Percentiles rank a stretch among this genome's conserved stretches.
Conservation (phyloP, 441 rosid species). For the Bruguiera hainesii region DNA sequence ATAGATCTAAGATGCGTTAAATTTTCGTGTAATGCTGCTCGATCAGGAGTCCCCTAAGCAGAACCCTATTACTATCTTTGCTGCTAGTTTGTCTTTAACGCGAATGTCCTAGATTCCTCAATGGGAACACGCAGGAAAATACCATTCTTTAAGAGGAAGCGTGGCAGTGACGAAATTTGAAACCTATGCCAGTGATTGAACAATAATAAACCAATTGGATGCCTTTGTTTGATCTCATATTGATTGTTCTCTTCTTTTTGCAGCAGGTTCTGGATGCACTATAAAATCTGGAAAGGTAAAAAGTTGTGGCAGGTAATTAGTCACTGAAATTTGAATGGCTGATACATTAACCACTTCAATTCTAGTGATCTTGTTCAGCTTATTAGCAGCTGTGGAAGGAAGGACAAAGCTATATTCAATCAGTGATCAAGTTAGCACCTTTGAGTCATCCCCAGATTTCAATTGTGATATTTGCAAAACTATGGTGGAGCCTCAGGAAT, state of each 20-base stretch:
- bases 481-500: constrained; percentile 32
- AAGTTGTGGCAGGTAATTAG: neutral
- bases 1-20: too few relatives aligned
- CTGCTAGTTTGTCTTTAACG: neutral
- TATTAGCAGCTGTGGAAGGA: constrained; percentile 20
- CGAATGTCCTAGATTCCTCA: neutral
- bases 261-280: neutral
- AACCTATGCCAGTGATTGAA: neutral
- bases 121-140: neutral
- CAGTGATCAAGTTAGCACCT: neutral
- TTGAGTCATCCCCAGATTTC: neutral
- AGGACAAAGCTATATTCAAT: constrained; percentile 15
- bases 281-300: neutral
- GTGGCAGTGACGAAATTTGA: neutral
- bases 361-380: constrained; percentile 15
- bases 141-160: neutral
- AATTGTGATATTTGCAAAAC: constrained; percentile 32
- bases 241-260: neutral
- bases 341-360: constrained; percentile 6
- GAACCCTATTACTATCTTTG: too few relatives aligned
- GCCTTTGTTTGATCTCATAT: neutral
- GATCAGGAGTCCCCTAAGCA: too few relatives aligned
- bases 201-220: neutral
- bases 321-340: constrained; percentile 14
- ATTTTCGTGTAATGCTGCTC: too few relatives aligned